Conservation (phyloP, 345 rosid species). For the Citrus glauca region DNA sequence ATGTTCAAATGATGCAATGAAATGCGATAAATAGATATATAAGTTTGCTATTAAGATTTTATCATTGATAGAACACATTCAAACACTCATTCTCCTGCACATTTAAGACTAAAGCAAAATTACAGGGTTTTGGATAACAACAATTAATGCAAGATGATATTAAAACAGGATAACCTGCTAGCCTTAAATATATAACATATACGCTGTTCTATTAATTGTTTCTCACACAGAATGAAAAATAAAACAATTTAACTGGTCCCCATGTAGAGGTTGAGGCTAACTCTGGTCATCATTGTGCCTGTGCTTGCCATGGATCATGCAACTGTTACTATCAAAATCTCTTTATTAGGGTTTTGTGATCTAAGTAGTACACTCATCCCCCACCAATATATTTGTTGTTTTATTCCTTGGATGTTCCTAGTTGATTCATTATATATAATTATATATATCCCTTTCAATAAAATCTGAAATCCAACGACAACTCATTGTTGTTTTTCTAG, state of each 20-base stretch:
- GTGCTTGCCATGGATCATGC: slow-evolving; percentile 62
- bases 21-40: slow-evolving; percentile 1
- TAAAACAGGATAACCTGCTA: slow-evolving; percentile 7
- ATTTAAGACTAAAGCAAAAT: background rate
- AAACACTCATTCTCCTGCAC: background rate
- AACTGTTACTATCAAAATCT: slow-evolving; percentile 71
- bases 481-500: background rate
- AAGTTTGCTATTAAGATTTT: background rate
- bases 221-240: background rate
- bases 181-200: slow-evolving; percentile 29
- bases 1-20: slow-evolving; percentile 7
- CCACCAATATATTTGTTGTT: slow-evolving; percentile 20
- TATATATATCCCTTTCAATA: slow-evolving; percentile 6
- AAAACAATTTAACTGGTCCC: slow-evolving; percentile 47
- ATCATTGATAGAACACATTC: background rate
- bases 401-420: slow-evolving; percentile 26
- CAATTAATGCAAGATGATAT: background rate
- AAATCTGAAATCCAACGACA: background rate
- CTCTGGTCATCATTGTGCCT: slow-evolving; percentile 49
- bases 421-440: background rate
- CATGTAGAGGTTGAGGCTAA: slow-evolving; percentile 26
- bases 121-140: background rate
- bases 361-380: slow-evolving; percentile 33
- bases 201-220: slow-evolving; percentile 10
- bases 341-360: slow-evolving; percentile 50